phyloP scores from a whole-genome alignment of 495 filamentous ascomycete genomes.

The Aspergillus haitiensis region DNA sequence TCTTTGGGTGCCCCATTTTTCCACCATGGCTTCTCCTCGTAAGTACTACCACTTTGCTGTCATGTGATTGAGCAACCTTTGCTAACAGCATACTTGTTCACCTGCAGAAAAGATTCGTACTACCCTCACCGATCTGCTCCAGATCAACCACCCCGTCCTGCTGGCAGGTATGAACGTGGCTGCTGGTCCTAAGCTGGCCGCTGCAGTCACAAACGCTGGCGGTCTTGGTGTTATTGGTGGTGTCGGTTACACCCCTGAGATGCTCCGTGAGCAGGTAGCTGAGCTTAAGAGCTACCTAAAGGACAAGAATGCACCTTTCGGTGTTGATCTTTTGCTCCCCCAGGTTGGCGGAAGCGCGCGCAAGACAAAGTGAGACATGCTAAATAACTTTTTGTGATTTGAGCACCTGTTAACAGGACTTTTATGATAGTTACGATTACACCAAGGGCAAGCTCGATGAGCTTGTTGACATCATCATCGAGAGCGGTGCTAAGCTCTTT shows the following conservation, averaged over 20 bases:
- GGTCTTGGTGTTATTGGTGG: slow-evolving; percentile 96
- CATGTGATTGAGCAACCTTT: slow-evolving; percentile 21
- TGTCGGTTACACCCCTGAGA: slow-evolving; percentile 94
- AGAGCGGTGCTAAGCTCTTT: slow-evolving; percentile 86
- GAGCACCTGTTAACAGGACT: not conserved
- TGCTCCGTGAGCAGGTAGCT: slow-evolving; percentile 90
- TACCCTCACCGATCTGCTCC: slow-evolving; percentile 87
- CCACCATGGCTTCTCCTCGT: slow-evolving; percentile 81
- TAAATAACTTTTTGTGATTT: too few species aligned
- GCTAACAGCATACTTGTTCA: slow-evolving; percentile 25
- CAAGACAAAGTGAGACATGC: slow-evolving; percentile 78
- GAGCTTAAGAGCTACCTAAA: slow-evolving; percentile 88
- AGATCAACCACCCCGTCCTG: slow-evolving; percentile 94
- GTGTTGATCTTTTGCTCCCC: slow-evolving; percentile 90
- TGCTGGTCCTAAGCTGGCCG: slow-evolving; percentile 93
- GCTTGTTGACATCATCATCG: slow-evolving; percentile 88
- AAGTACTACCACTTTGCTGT: slow-evolving; percentile 39
- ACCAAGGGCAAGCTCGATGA: slow-evolving; percentile 97
- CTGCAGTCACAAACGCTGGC: slow-evolving; percentile 95
- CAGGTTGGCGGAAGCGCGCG: slow-evolving; percentile 91
- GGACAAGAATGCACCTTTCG: slow-evolving; percentile 98
- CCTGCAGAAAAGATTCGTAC: slow-evolving; percentile 78
- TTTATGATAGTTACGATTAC: slow-evolving; percentile 83
- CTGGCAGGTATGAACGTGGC: slow-evolving; percentile 99
- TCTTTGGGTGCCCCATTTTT: slow-evolving; percentile 2